Evolutionary conservation across 371 early-diverging fungal genomes (phyloP), one percentile per base, ranked within the genome.

Genomic region (Blakeslea trispora): DNA sequence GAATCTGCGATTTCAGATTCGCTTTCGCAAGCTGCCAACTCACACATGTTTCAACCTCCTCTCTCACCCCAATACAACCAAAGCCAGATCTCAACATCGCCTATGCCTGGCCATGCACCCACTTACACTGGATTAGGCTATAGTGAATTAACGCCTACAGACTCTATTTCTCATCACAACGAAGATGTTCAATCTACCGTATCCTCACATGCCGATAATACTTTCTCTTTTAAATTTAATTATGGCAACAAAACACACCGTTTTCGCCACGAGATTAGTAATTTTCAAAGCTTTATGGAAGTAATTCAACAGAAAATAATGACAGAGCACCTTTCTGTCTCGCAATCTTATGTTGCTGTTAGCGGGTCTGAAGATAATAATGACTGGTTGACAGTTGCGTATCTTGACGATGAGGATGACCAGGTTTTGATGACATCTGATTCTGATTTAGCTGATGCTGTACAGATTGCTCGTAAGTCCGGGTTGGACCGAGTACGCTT

Each of bases 371-470:
- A 59, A 0, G 57, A 52, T 5, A 65, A 61, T 1, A 62, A 69
- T 10, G 66, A 75, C 44, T 72, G 76, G 74, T 72, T 86, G 23
- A 83, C 83, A 28, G 74, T 95, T 35, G 84, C 84, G 5, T 95
- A 94, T 68, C 53, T 90, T 58, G 95, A 95, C 62, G 94, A 94
- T 54, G 95, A 95, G 44, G 84, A 87, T 54, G 95, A 95, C 64
- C 72, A 84, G 51, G 89, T 95, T 9, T 75, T 85, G 57, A 77
- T 95, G 69, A 82, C 83, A 28, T 75, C 80, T 37, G 87, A 90
- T 53, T 77, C 82, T 5, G 95, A 95, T 57, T 64, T 95, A 53
- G 66, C 79, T 13, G 93, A 94, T 59, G 90, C 93, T 13, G 90
- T 94, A 0, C 68, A 82, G 8, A 79, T 91, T 63, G 90, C 95